Evolutionary conservation across 129 eudicot genomes (phyloP), one percentile per base, ranked within the genome.

Genomic region (Saussurea involucrata): DNA sequence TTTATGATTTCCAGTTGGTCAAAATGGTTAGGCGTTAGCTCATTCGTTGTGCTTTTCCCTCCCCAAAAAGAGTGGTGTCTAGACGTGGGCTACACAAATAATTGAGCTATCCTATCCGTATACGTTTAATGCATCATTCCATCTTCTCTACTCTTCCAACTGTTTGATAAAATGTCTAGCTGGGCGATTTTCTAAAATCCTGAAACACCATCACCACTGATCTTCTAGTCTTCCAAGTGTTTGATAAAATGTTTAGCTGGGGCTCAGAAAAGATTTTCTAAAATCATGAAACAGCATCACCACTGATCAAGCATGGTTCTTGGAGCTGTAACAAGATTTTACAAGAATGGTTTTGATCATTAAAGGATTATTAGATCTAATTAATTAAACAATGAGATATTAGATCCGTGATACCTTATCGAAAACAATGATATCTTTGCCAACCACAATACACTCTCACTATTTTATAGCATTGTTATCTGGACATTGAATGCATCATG

Each of bases 121-220:
- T 40, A 33, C 57, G 33, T 72, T 71, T 44, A 79, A 79, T 79
- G 78, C 67, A 42, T 32, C 58, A 46, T 64, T 72, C 73, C 32
- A 72, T 63, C 61, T n/a, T 72, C 15, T 71, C 15, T 71, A 63
- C 13, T 44, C 31, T 24, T 17, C 74, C 61, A 72, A 65, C 74
- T 71, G 83, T 72, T 72, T 77, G 66, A 65, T 73, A 25, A 53
- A 73, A 65, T 73, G 69, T 73, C 29, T 73, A 80, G 63, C 75
- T 65, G 69, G 60, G 42, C 22, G 46, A 32, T 21, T 6, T 31
- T 4, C 34, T 31, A 31, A 31, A 3, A 31, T 37, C 44, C 8
- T 37, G 44, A 37, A 37, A 8, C 44, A 37, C 44, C 44, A 37
- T 37, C 44, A 8, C 44, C 44, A 36, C 44, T 36, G 44, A 71